Conservation (phyloP, 768 basidiomycete species). For the Xerocomus potaroensis region DNA sequence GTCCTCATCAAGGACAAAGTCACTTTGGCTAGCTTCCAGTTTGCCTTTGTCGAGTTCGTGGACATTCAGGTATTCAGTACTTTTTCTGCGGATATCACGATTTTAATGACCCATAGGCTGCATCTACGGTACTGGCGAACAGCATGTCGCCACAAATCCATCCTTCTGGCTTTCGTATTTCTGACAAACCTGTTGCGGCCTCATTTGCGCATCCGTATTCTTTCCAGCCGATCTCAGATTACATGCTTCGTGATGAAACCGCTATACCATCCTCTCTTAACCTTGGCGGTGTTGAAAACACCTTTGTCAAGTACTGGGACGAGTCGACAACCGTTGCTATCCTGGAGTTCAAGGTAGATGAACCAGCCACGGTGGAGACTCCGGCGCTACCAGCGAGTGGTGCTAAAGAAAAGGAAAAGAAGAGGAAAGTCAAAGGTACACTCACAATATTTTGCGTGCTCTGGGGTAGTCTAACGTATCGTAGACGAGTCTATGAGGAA, state of each 20-base stretch:
- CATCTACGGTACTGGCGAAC: slow-evolving; percentile 75
- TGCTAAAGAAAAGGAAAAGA: slow-evolving; percentile 57
- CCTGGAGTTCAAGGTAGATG: slow-evolving; percentile 75
- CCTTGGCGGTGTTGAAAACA: slow-evolving; percentile 67
- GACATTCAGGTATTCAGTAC: slow-evolving; percentile 61
- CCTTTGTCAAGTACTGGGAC: slow-evolving; percentile 91
- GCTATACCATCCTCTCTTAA: slow-evolving; percentile 62
- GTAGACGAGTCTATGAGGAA: slow-evolving; percentile 34
- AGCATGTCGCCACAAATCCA: slow-evolving; percentile 84
- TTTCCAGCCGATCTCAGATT: slow-evolving; percentile 76
- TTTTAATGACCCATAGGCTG: slow-evolving; percentile 51
- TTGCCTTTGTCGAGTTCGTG: slow-evolving; percentile 90
- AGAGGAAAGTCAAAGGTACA: slow-evolving; percentile 54
- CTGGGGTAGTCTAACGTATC: slow-evolving; percentile 10
- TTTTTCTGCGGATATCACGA: background rate
- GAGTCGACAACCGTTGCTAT: slow-evolving; percentile 73
- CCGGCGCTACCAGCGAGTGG: slow-evolving; percentile 34
- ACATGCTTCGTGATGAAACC: slow-evolving; percentile 72
- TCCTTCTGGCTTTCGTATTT: slow-evolving; percentile 92
- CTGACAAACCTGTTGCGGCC: slow-evolving; percentile 81
- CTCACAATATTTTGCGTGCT: background rate
- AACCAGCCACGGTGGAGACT: slow-evolving; percentile 34
- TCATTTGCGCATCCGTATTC: slow-evolving; percentile 93
- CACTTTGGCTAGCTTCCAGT: slow-evolving; percentile 87
- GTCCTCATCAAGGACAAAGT: slow-evolving; percentile 86